Base-by-base conservation (phyloP, 768 basidiomycete genomes). In the Serendipita sp. region DNA sequence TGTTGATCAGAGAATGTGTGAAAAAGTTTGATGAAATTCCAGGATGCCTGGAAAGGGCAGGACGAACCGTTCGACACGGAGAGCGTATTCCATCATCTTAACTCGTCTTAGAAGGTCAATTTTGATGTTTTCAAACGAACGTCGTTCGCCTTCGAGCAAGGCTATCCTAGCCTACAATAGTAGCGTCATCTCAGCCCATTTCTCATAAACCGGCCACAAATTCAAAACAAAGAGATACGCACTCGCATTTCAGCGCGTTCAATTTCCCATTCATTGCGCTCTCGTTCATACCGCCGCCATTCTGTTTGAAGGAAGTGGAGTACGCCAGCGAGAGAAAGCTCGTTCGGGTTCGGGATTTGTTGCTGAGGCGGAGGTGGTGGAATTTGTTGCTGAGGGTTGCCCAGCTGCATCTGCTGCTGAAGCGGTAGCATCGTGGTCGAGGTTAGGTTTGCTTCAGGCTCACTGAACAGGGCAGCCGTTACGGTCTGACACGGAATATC, bases 191-290 rank as follows among this genome's bases (percentile, higher is more conserved):
- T 51, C 30, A 18, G 48, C 18, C 18, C 48, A 32, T 51, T 18
- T 51, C n/a, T 51, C 48, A 51, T 24, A 64, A 47, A 1, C 69
- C 68, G 67, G 69, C 64, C 69, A 68, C 60, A 64, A 65, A 63
- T 24, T 70, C 73, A 68, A 73, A 65, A 38, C 68, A 73, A 67
- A 75, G 71, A 67, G 64, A 67, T 47, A 83, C 89, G 71, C 68
- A 93, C 92, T 81, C 95, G 82, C 94, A 98, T 97, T 76, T 98
- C 96, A 37, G 96, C 96, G 70, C 96, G 81, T 76, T 98, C 96
- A 71, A 99, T 99, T 80, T 99, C 96, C 95, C 95, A 99, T 77
- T 99, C 96, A 73, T 99, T 99, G 71, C 95, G 82, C 77, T 99
- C 96, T 74, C 94, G 86, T 75, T 98, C 96, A 72, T 96, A 98